Evolutionary conservation across 371 early-diverging fungal genomes (phyloP).

Genomic region (Apophysomyces elegans): DNA sequence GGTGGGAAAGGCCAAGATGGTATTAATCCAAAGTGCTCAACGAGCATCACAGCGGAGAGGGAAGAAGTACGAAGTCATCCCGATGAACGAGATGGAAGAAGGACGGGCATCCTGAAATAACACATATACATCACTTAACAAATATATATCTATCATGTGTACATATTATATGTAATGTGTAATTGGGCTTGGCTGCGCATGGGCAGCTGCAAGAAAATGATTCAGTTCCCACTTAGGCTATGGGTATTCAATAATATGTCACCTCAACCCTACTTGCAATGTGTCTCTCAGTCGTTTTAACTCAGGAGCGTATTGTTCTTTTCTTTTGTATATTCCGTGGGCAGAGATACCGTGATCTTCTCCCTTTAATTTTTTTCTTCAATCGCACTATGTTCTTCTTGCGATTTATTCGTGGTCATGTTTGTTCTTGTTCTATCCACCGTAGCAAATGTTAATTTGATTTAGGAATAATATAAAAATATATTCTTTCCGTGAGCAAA

Average conservation of each 20-base stretch:
- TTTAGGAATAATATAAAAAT: too few relatives aligned
- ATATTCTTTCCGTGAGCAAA: too few relatives aligned
- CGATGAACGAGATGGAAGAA: conserved; percentile 34
- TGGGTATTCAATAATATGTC: too few relatives aligned
- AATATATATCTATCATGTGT: background rate
- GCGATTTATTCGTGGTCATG: background rate
- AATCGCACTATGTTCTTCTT: too few relatives aligned
- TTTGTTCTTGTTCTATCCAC: too few relatives aligned
- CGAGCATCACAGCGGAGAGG: conserved; percentile 26
- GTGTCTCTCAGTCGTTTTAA: too few relatives aligned
- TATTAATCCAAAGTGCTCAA: conserved; percentile 23
- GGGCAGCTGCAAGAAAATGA: too few relatives aligned
- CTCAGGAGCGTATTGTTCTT: background rate
- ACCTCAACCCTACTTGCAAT: background rate
- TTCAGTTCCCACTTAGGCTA: too few relatives aligned
- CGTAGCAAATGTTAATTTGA: too few relatives aligned
- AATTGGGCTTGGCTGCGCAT: too few relatives aligned
- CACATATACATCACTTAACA: background rate
- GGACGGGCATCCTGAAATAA: background rate
- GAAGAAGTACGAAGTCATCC: conserved; percentile 44
- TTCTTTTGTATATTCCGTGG: background rate
- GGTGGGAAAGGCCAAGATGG: conserved; percentile 42
- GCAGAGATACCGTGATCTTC: background rate
- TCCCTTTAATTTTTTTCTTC: background rate
- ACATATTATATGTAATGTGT: background rate